Base-by-base conservation (phyloP, 2,329 filamentous ascomycete species). In the Fusarium palustre region DNA sequence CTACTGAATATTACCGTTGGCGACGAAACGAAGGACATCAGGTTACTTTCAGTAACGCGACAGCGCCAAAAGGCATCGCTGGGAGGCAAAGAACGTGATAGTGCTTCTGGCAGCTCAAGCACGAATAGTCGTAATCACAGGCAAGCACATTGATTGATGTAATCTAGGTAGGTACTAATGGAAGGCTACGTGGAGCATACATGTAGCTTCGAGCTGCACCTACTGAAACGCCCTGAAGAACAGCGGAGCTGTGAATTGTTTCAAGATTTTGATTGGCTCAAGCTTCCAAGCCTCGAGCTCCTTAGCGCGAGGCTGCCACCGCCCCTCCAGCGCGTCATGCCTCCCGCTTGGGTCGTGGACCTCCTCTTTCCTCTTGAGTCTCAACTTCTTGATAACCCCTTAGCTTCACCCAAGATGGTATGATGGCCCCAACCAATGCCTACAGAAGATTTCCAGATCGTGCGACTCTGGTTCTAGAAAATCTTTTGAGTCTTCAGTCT, bases 351-450 rank as follows among this genome's bases (percentile, higher is more conserved):
- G 33, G 47, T 18, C 36, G 45, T 50, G 43, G 34, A 52, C 59
- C 64, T 66, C 59, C 64, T 59, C 57, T 67, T 65, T 70, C 59
- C 47, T 20, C 39, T 16, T 36, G 41, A 33, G 25, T 55, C 58
- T 48, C 43, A 36, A 54, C 34, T 46, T 65, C 54, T 53, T 30
- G 13, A 60, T 31, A 42, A 64, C 65, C 57, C 28, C 33, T 60
- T n/a, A 66, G 55, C 60, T 54, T 70, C 72, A 72, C 55, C 62
- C 73, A 79, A 71, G 72, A 78, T 76, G 77, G 71, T 60, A 77
- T 71, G 68, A 78, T 78, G 76, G 75, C 59, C 61, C 33, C 56
- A 30, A 43, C 30, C 48, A 30, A 45, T 48, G 39, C 43, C 11
- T 55, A 25, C 50, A 49, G 43, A 59, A 67, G 41, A 34, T 58